Evolutionary conservation across 1,284 basidiomycete species (phyloP).

Genomic region (Irpex sp.): DNA sequence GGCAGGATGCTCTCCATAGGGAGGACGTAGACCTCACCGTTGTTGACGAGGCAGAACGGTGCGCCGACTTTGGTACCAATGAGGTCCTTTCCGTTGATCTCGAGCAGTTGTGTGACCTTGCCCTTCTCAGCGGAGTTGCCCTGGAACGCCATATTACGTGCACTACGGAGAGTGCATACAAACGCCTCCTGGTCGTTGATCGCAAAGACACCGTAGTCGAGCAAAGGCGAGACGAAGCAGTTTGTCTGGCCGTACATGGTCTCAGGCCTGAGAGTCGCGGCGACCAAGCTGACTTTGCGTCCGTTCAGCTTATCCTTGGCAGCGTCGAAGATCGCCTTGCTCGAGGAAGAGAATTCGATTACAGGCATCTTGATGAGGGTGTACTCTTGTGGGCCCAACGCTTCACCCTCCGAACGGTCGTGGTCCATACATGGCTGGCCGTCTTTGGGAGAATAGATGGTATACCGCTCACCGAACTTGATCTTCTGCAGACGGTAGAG

Average conservation of each 20-base stretch:
- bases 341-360: conserved; percentile 70
- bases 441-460: conserved; percentile 99
- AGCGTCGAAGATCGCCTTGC: conserved; percentile 59
- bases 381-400: conserved; percentile 95
- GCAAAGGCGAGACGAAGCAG: conserved; percentile 89
- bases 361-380: conserved; percentile 96
- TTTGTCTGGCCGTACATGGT: conserved; percentile 99
- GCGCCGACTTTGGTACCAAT: conserved; percentile 92
- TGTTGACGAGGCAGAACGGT: conserved; percentile 64
- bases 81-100: conserved; percentile 77
- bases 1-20: conserved; percentile 98
- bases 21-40: conserved; percentile 89
- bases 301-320: conserved; percentile 51
- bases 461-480: conserved; percentile 98
- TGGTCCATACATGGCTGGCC: conserved; percentile 99
- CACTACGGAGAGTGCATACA: conserved; percentile 87
- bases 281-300: conserved; percentile 88
- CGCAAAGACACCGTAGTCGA: conserved; percentile 93
- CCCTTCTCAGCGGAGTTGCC: conserved; percentile 73
- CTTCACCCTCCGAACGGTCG: conserved; percentile 95
- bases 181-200: conserved; percentile 87
- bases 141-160: conserved; percentile 98
- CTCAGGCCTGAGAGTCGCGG: conserved; percentile 95
- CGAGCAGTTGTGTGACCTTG: conserved; percentile 67
- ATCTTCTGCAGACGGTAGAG: conserved; percentile 84